Evolutionary conservation across 352 stramenopile genomes (phyloP).

Genomic region (Globisporangium rhizosaccharum): DNA sequence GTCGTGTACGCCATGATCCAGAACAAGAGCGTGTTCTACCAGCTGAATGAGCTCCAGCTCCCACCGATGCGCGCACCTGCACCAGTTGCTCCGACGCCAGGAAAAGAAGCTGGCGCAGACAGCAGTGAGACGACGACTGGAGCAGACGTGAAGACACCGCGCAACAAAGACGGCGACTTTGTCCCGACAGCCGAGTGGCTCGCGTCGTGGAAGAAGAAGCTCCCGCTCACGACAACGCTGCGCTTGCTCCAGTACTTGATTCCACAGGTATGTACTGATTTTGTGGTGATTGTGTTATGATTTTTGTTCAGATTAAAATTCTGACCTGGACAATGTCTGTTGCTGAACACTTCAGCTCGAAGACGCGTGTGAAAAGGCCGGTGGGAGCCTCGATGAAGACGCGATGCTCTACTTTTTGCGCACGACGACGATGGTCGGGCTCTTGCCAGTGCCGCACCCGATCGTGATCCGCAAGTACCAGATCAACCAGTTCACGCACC

Average conservation of each 20-base stretch:
- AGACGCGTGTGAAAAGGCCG: slow-evolving; percentile 65
- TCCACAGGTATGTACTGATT: slow-evolving; percentile 59
- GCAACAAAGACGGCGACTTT: slow-evolving; percentile 55
- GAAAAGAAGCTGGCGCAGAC: slow-evolving; percentile 12
- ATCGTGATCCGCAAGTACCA: slow-evolving; percentile 99
- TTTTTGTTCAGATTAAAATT: too few relatives aligned
- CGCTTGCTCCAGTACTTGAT: slow-evolving; percentile 93
- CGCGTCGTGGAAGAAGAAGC: slow-evolving; percentile 90
- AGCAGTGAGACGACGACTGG: slow-evolving; percentile 12
- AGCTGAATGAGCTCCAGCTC: slow-evolving; percentile 86
- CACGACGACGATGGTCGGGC: slow-evolving; percentile 98
- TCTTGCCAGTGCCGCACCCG: slow-evolving; percentile 94
- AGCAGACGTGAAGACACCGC: slow-evolving; percentile 19
- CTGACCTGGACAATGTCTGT: background rate
- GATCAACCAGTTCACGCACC: slow-evolving; percentile 97
- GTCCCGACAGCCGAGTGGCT: slow-evolving; percentile 94
- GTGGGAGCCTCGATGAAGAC: slow-evolving; percentile 91
- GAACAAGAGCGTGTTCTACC: slow-evolving; percentile 93
- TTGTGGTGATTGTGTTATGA: background rate
- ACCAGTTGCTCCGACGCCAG: slow-evolving; percentile 5
- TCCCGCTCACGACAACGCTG: slow-evolving; percentile 94
- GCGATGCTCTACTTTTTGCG: slow-evolving; percentile 96
- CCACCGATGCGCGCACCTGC: slow-evolving; percentile 68
- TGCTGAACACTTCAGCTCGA: slow-evolving; percentile 39
- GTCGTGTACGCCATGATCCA: slow-evolving; percentile 98